Base-by-base conservation (phyloP, 2,329 filamentous ascomycete genomes). In the Gaeumannomyces tritici region DNA sequence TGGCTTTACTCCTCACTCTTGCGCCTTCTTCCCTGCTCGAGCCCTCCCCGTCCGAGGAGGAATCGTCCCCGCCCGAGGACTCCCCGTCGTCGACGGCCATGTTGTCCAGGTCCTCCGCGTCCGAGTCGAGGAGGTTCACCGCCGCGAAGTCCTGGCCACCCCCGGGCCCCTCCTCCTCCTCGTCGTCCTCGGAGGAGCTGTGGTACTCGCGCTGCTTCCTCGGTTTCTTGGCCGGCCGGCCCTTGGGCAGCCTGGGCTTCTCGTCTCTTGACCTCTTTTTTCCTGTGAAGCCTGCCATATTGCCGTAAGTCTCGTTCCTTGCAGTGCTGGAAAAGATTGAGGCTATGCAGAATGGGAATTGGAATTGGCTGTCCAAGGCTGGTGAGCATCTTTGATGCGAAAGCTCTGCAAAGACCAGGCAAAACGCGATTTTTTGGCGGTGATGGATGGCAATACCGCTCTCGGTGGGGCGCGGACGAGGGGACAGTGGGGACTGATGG, bases 71-170 rank as follows among this genome's bases (percentile, higher is more conserved):
- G 3, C 68, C 72, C 9, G 71, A 69, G 2, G 71, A 71, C 21
- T 73, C 75, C 55, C 77, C 75, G 55, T 84, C 80, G 64, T 85
- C 82, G 24, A 79, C 80, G 7, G 72, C 70, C 55, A 79, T 78
- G 66, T 83, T 80, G 67, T 83, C 78, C 61, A 85, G 76, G 62
- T 84, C 81, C 62, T 84, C 82, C n/a, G 77, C 69, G 67, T 85
- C 82, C 6, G 81, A 84, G 69, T 84, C 82, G 60, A 83, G 75
- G 21, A 85, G 74, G 66, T 83, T 78, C 65, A 83, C 79, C 2
- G 81, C 77, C 33, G 77, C 72, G 69, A 83, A 83, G 61, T 76
- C 74, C 59, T 77, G 69, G 33, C 73, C 72, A 6, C 75, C 70
- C 11, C 75, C 75, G n/a, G 74, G 68, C 42, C 70, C 67, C 26